Evolutionary conservation across 2,329 filamentous ascomycete species (phyloP).

Genomic region (Lasiodiplodia citricola): DNA sequence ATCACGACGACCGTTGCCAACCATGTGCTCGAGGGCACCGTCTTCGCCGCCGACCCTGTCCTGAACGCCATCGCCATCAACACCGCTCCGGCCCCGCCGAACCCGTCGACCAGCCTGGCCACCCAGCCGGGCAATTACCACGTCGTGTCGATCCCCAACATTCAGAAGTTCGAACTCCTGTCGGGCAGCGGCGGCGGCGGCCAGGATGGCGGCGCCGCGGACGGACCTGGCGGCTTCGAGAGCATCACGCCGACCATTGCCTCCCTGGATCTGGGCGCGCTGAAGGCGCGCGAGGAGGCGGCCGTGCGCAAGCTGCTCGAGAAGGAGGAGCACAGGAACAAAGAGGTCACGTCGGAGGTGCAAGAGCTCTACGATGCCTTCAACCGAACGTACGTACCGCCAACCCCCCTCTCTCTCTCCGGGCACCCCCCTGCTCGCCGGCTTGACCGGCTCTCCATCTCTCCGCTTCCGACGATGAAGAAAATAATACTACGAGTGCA

Average conservation of each 20-base stretch:
- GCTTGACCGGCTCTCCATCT: neutral
- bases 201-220: slow-evolving; percentile 35
- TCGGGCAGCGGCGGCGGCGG: slow-evolving; percentile 29
- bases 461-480: neutral
- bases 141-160: slow-evolving; percentile 64
- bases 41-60: slow-evolving; percentile 66
- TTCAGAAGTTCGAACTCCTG: slow-evolving; percentile 64
- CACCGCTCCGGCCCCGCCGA: slow-evolving; percentile 53
- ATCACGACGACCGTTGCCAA: slow-evolving; percentile 50
- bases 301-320: slow-evolving; percentile 63
- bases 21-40: slow-evolving; percentile 63
- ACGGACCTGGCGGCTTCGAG: slow-evolving; percentile 46
- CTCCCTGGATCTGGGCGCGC: slow-evolving; percentile 59
- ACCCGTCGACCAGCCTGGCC: slow-evolving; percentile 47
- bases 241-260: slow-evolving; percentile 52
- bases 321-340: slow-evolving; percentile 62
- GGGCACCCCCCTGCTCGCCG: neutral
- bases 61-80: slow-evolving; percentile 67
- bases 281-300: slow-evolving; percentile 61
- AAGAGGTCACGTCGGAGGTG: slow-evolving; percentile 65
- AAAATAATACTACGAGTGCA: neutral
- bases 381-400: slow-evolving; percentile 57
- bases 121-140: slow-evolving; percentile 61
- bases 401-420: neutral
- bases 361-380: slow-evolving; percentile 69